Base-by-base conservation (phyloP, 1,284 basidiomycete genomes). In the Naganishia liquefaciens region DNA sequence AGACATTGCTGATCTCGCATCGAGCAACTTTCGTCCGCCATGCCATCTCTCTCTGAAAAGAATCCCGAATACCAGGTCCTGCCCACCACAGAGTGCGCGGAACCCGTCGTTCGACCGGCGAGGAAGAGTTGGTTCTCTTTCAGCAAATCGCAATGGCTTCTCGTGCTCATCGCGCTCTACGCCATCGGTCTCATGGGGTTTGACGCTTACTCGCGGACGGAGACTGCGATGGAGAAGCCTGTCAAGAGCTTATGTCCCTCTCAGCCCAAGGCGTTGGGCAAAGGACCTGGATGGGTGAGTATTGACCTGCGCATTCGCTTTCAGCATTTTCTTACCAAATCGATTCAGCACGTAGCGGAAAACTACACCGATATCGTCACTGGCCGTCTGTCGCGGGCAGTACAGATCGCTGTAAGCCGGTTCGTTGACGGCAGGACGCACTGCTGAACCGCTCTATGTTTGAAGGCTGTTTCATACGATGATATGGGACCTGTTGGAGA, bases 391-490 rank as follows among this genome's bases (percentile, higher is more conserved):
- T 74, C 74, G 21, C 68, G 71, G 46, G 73, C 79, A 6, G 74
- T 79, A 3, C 77, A 77, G 66, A 74, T 76, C 65, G 66, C 64
- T 19, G 67, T 68, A 51, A 30, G 64, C 57, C 33, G 6, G 19
- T 33, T 7, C 47, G 46, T 10, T 3, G 28, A 27, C 30, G 11
- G 27, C 57, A 5, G 39, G 21, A 17, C 28, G 6, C 25, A 1
- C 33, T 25, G 17, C 15, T 23, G 5, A 40, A 13, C 27, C 27
- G 40, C 21, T 15, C 4, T 3, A 17, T 10, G 17, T 25, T n/a
- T 4, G 25, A 23, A 79, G 60, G 77, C 81, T 15, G 77, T 79
- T 23, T 77, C 77, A 0, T 81, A 72, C 61, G 81, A 82, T 68
- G 71, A 80, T 62, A 74, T 78, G 72, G 69, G 74, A n/a, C 69